Conservation (phyloP, 257 asterid species). For the Haberlea rhodopensis region DNA sequence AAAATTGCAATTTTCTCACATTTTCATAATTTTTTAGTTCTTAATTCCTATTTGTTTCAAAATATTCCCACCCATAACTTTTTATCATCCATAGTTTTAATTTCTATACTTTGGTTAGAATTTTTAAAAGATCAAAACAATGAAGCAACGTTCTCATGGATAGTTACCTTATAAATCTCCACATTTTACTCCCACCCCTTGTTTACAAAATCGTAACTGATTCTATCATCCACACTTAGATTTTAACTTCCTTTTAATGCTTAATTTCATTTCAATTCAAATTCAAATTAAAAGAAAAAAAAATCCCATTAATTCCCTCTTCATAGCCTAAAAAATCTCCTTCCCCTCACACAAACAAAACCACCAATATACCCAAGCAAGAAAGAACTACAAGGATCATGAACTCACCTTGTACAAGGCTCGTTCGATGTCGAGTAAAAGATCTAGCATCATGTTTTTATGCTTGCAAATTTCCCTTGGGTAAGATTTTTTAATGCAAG, state of each 20-base stretch:
- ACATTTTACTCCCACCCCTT: constrained; percentile 42
- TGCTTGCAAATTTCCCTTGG: constrained; percentile 50
- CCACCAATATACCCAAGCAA: background rate
- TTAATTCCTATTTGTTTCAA: no score
- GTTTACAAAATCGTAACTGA: constrained; percentile 33
- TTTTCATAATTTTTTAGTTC: background rate
- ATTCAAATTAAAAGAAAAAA: constrained; percentile 6
- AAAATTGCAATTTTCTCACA: no score
- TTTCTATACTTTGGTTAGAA: no score
- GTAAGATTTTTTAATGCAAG: constrained; percentile 19
- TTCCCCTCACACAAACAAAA: constrained; percentile 1
- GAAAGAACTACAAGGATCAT: constrained; percentile 20
- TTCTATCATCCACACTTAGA: constrained; percentile 21
- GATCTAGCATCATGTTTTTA: constrained; percentile 52
- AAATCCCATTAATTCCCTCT: constrained; percentile 12
- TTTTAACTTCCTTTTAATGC: constrained; percentile 29
- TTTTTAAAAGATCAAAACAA: no score
- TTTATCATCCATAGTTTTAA: background rate
- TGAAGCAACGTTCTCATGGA: constrained; percentile 20
- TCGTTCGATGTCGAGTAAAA: constrained; percentile 46
- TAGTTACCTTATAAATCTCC: constrained; percentile 44
- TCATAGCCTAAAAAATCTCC: constrained; percentile 1
- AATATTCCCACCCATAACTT: no score
- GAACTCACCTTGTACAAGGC: constrained; percentile 47
- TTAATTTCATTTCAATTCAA: constrained; percentile 21